phyloP scores from a whole-genome alignment of 495 filamentous ascomycete species.

The Aspergillus coremiiformis region DNA sequence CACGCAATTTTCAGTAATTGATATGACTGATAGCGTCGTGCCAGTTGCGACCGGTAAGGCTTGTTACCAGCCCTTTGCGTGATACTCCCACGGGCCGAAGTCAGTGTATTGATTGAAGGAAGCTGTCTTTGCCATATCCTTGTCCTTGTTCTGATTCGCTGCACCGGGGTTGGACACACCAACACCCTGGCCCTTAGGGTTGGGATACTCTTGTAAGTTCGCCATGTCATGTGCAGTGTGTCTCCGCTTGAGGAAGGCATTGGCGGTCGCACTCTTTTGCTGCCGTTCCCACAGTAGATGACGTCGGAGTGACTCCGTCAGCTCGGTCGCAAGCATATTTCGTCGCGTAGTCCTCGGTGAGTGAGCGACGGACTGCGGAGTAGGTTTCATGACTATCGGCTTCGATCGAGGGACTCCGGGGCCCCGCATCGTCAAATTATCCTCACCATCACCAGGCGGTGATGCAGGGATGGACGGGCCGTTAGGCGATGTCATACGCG shows the following conservation, averaged over 20 bases:
- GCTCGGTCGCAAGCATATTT: conserved; percentile 93
- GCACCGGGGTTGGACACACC: conserved; percentile 12
- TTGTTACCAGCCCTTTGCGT: conserved; percentile 59
- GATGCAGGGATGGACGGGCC: conserved; percentile 68
- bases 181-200: conserved; percentile 21
- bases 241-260: conserved; percentile 80
- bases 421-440: conserved; percentile 63
- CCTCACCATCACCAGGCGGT: conserved; percentile 61
- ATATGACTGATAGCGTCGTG: not conserved
- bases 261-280: conserved; percentile 82
- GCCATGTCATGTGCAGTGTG: conserved; percentile 88
- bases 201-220: conserved; percentile 71
- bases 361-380: conserved; percentile 56
- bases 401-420: conserved; percentile 70
- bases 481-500: conserved; percentile 63
- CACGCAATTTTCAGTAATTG: not conserved
- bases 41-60: not conserved
- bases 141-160: conserved; percentile 25
- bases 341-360: conserved; percentile 89
- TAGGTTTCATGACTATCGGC: conserved; percentile 68
- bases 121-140: conserved; percentile 48
- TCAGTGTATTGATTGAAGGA: conserved; percentile 61
- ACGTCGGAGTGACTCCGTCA: conserved; percentile 72
- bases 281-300: conserved; percentile 82
- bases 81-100: conserved; percentile 60